Base-by-base conservation (phyloP, 331 rosid genomes). In the Spiraea crenata region DNA sequence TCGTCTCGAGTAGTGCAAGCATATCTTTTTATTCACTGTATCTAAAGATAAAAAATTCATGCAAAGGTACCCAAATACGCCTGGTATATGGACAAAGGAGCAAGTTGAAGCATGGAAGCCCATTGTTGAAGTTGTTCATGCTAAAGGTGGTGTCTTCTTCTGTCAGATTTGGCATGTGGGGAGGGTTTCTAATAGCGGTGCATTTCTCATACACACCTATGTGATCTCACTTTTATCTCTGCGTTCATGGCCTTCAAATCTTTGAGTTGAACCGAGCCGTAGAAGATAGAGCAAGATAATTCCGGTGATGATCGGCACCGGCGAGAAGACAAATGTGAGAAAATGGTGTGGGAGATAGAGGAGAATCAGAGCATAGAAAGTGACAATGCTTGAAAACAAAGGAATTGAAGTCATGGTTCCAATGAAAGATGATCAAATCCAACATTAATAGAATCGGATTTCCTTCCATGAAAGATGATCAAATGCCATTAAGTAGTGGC, bases 251-350 rank as follows among this genome's bases (percentile, higher is more conserved):
- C 45, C 75, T 77, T 45, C 70, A 2, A 63, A 46, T 42, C 73
- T 81, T 78, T 88, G 98, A 76, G 62, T 57, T 45, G 93, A 90
- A 19, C 93, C 92, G 3, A 90, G 85, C 12, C 90, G 88, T 16
- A 93, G 92, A 9, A 93, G 74, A 25, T 74, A 0, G 67, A 88
- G 42, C 5, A 93, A 65, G 40, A 93, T 77, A 74, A 73, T 1
- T 9, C 77, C 84, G 0, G 98, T 74, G 31, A 87, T 77, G 71
- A 80, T 65, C n/a, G 79, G 31, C 0, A 90, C 84, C 0, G 95
- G 97, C 0, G 98, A 90, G 74, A 85, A 78, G 58, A 77, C 78
- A 46, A 89, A 74, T 48, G 65, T 60, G 57, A 76, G 49, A 74
- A 88, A 91, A 6, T 63, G 73, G 65, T 52, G 48, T 1, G 97